These are phyloP conservation scores for Suillus tomentosus DNA, from an alignment of 768 basidiomycete species.

Conservation along the genomic window DNA sequence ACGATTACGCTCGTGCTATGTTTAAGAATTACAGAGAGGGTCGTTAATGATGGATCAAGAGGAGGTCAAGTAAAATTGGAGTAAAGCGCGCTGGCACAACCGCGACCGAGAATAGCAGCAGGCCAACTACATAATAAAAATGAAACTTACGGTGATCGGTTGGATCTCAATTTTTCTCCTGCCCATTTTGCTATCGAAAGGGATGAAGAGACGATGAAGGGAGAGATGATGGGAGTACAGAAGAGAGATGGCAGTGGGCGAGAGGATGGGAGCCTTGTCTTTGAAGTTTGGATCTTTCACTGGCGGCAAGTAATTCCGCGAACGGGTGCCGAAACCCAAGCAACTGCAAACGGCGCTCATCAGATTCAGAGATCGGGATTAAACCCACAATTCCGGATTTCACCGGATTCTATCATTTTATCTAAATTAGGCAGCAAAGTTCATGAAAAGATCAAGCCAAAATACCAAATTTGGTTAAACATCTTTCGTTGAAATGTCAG, in stretches of 20 bases:
- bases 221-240: slow-evolving; percentile 26
- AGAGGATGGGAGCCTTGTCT: slow-evolving; percentile 37
- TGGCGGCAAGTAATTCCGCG: slow-evolving; percentile 39
- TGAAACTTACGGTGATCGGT: slow-evolving; percentile 67
- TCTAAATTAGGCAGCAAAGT: background rate
- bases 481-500: slow-evolving; percentile 7
- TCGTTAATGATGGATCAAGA: slow-evolving; percentile 34
- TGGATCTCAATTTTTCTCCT: slow-evolving; percentile 83
- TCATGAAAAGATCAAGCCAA: slow-evolving; percentile 10
- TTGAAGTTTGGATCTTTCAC: slow-evolving; percentile 37
- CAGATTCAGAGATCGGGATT: slow-evolving; percentile 33
- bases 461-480: slow-evolving; percentile 10
- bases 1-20: slow-evolving; percentile 89
- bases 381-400: slow-evolving; percentile 26
- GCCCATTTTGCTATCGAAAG: slow-evolving; percentile 49
- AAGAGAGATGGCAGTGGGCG: slow-evolving; percentile 20
- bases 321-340: slow-evolving; percentile 39
- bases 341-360: slow-evolving; percentile 39
- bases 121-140: slow-evolving; percentile 12
- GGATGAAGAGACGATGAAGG: background rate
- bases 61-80: slow-evolving; percentile 32
- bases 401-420: slow-evolving; percentile 25
- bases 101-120: slow-evolving; percentile 25
- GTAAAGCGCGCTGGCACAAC: slow-evolving; percentile 19
- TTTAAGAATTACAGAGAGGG: slow-evolving; percentile 41